Evolutionary conservation across 495 filamentous ascomycete species (phyloP), one percentile per base, ranked within the genome.

Genomic region (Diplogelasinospora grovesii): DNA sequence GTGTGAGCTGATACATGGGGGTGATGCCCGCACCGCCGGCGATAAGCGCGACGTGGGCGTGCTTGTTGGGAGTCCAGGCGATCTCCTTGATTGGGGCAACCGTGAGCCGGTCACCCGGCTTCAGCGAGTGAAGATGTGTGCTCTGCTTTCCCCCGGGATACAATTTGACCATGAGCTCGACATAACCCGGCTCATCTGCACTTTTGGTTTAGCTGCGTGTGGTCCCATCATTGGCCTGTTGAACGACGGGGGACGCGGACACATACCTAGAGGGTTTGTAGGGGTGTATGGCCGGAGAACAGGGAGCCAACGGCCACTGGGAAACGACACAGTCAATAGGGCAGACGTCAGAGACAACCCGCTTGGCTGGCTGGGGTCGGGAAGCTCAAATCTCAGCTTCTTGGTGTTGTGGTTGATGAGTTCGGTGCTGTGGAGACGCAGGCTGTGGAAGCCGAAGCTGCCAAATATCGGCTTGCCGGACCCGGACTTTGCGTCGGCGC

Each of bases 21-120:
- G 77, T 81, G 43, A 83, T 80, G 21, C 79, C 79, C 0, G 77
- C 76, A 10, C 78, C 79, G 21, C 79, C 79, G 14, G 79, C 77
- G 23, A 83, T 71, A 9, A 81, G 61, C 36, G 73, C 68, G 19
- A 83, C 59, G 37, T 79, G 73, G 0, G 64, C 38, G 42, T 71
- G 66, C 44, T 73, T 56, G 49, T 81, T 80, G 15, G 75, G 66
- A 2, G 55, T 66, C 75, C 77, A 84, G 15, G 57, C 45, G 43
- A 70, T 71, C 8, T 66, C 73, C 18, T 64, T 65, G 18, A 83
- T 50, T 4, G 71, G 61, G 5, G 64, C 52, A 39, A 83, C 73
- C 19, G 66, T 70, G 15, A 83, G 60, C 3, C 60, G 67, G 45
- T 80, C 69, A 10, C 81, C 81, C 2, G 79, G 78, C 19, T 65